Evolutionary conservation across 2,329 filamentous ascomycete genomes (phyloP), one percentile per base, ranked within the genome.

Genomic region (Lomentospora prolificans): DNA sequence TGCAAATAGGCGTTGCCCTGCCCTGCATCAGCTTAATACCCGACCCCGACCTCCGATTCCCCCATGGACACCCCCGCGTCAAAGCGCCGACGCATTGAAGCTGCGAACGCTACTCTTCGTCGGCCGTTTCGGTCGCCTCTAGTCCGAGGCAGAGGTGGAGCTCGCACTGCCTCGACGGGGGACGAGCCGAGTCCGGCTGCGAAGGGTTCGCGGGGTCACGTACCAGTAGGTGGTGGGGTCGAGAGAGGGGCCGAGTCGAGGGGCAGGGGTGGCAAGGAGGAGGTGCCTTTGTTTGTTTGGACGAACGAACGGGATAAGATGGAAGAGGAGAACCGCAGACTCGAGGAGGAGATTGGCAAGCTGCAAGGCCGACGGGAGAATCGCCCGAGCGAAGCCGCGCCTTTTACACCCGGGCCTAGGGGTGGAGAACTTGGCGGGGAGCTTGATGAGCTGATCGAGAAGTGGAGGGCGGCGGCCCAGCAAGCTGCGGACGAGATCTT

Each of bases 401-500:
- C 4, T 8, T 33, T 12, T 33, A 12, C 12, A 7, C 30, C 39
- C n/a, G n/a, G 39, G 33, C 51, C 30, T 19, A 8, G 44, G 7
- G 28, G 33, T 10, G 41, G 33, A 46, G 55, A 51, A n/a, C n/a
- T 19, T 17, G 57, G 55, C 3, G 55, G 46, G 46, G 54, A 60
- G 51, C 51, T 61, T 28, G 39, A 53, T 2, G 56, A 2, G n/a
- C 46, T 61, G 51, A 55, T 60, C 39, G 53, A 30, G 28, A 61
- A 59, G 44, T 61, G 60, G 60, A 57, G 50, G 54, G 53, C 27
- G 3, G 60, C 60, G 12, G 58, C 58, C 41, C 57, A 55, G 39
- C 41, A 56, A 41, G 60, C 60, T 22, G 60, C 60, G 8, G 57
- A 59, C 22, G 60, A 61, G 56, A 51, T 61, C 9, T 61, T 57